These are phyloP conservation scores for Eragrostis tef DNA, from an alignment of 202 grass and related monocot genomes.

Conservation along the genomic window DNA sequence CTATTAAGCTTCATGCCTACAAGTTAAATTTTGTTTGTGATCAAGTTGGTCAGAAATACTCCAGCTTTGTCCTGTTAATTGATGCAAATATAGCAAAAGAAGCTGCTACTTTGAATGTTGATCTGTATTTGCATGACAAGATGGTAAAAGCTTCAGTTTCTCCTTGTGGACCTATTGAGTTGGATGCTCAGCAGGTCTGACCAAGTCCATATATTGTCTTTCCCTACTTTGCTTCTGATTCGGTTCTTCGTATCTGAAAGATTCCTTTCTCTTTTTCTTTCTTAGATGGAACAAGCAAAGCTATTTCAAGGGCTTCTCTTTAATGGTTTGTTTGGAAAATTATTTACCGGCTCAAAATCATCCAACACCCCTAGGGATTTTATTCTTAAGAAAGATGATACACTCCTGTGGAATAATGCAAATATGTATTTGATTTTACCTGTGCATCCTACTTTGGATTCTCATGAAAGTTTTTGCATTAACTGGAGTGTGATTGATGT, in stretches of 20 bases:
- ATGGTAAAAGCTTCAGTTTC: constrained; percentile 81
- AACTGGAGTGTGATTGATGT: constrained; percentile 69
- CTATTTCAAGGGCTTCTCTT: constrained; percentile 88
- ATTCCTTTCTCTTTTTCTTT: constrained; percentile 32
- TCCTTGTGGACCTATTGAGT: constrained; percentile 64
- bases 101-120: constrained; percentile 64
- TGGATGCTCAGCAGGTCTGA: constrained; percentile 71
- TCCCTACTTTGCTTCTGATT: constrained; percentile 32
- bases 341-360: constrained; percentile 64
- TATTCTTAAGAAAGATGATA: constrained; percentile 67
- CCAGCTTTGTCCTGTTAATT: constrained; percentile 75
- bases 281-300: constrained; percentile 72
- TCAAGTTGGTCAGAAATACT: constrained; percentile 70
- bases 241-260: constrained; percentile 34
- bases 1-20: constrained; percentile 72
- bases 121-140: constrained; percentile 81
- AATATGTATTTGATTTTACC: constrained; percentile 88
- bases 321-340: constrained; percentile 83
- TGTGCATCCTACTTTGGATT: constrained; percentile 47
- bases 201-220: constrained; percentile 32
- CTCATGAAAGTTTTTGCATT: constrained; percentile 52
- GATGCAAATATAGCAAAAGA: constrained; percentile 71
- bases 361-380: constrained; percentile 56
- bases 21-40: constrained; percentile 80
- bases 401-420: constrained; percentile 55